These are phyloP conservation scores for Cercophora samala DNA, from an alignment of 495 filamentous ascomycete species.

Conservation along the genomic window DNA sequence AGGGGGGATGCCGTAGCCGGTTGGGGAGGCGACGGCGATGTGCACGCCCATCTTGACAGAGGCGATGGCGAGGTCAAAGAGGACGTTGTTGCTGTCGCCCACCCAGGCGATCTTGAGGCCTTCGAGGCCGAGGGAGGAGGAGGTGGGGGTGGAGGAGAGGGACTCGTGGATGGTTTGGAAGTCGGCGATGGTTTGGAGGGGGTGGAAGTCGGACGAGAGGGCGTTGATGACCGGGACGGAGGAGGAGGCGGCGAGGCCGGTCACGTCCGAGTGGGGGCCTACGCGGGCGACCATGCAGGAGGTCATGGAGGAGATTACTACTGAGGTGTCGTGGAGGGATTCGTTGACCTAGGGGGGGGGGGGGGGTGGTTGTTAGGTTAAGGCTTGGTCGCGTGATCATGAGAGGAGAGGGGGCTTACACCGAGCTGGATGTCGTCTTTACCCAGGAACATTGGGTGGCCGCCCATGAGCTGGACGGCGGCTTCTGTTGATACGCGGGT, in stretches of 20 bases:
- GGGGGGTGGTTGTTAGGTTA: conserved; percentile 19
- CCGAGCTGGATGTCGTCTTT: conserved; percentile 94
- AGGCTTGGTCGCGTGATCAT: too few species aligned
- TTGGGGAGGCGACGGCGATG: conserved; percentile 79
- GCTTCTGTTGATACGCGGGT: conserved; percentile 91
- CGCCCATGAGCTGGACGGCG: conserved; percentile 76
- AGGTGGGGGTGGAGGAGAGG: conserved; percentile 42
- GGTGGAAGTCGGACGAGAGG: conserved; percentile 82
- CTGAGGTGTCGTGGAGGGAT: conserved; percentile 80
- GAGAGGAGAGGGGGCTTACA: conserved; percentile 47
- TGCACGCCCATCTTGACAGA: conserved; percentile 83
- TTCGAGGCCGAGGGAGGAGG: conserved; percentile 63
- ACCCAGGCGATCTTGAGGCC: conserved; percentile 92
- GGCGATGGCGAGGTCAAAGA: conserved; percentile 85
- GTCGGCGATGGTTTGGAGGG: conserved; percentile 88
- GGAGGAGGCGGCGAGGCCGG: conserved; percentile 71
- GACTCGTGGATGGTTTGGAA: conserved; percentile 85
- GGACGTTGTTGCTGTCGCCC: conserved; percentile 94
- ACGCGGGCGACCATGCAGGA: conserved; percentile 88
- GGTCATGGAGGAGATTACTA: conserved; percentile 89
- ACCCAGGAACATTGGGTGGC: conserved; percentile 93
- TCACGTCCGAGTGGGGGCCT: conserved; percentile 76
- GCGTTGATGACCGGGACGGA: conserved; percentile 93
- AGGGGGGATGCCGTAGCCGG: conserved; percentile 72
- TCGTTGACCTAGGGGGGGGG: conserved; percentile 75